phyloP scores from a whole-genome alignment of 1,139 yeast species.

The Suhomyces kunorum region DNA sequence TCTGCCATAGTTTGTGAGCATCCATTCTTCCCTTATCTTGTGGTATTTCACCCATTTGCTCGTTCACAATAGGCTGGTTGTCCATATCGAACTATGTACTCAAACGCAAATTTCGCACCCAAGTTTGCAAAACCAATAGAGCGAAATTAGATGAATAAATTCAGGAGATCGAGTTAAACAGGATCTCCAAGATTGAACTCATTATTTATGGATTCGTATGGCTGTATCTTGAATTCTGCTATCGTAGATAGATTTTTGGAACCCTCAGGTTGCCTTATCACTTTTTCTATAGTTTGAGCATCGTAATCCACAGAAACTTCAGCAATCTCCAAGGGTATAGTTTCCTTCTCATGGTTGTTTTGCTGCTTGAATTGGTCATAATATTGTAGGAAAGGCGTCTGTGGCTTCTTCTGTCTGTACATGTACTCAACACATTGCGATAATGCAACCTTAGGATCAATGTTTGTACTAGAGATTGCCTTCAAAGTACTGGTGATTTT shows the following conservation, averaged over 20 bases:
- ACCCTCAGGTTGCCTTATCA: background rate
- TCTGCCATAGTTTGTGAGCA: background rate
- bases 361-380: background rate
- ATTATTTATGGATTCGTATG: slow-evolving; percentile 19
- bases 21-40: background rate
- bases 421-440: slow-evolving; percentile 22
- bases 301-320: background rate
- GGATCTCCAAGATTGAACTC: background rate
- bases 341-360: too few species aligned
- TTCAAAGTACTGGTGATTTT: slow-evolving; percentile 17
- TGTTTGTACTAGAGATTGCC: slow-evolving; percentile 17
- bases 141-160: too few species aligned
- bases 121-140: background rate
- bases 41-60: background rate
- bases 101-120: background rate
- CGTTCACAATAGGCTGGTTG: background rate
- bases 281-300: background rate
- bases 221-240: background rate
- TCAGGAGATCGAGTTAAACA: too few species aligned
- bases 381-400: background rate
- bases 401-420: slow-evolving; percentile 9
- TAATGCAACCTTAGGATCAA: slow-evolving; percentile 15
- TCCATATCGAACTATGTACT: background rate
- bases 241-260: background rate
- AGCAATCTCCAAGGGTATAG: background rate